Conservation (phyloP, 495 filamentous ascomycete genomes). For the Pseudoneurospora amorphoporcata region DNA sequence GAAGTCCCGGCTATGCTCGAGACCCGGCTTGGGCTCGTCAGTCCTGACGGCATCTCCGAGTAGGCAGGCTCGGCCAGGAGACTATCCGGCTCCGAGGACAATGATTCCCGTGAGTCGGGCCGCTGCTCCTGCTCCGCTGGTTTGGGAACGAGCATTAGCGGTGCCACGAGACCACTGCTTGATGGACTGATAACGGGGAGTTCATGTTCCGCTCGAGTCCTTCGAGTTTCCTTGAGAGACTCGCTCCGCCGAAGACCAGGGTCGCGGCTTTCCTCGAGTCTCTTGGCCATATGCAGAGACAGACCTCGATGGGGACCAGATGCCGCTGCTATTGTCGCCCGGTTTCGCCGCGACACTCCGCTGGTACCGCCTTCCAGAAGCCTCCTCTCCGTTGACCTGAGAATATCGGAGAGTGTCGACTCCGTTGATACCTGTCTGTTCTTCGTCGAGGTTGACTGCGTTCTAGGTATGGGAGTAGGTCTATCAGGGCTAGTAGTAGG, state of each 20-base stretch:
- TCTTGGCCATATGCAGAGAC: neutral
- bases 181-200: neutral
- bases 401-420: constrained; percentile 30
- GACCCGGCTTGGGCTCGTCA: constrained; percentile 18
- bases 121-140: constrained; percentile 6
- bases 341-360: constrained; percentile 14
- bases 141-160: neutral
- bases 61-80: constrained; percentile 12
- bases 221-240: neutral
- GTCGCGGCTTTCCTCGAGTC: neutral
- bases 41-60: constrained; percentile 4
- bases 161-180: neutral
- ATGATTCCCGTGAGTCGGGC: constrained; percentile 22
- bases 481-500: constrained; percentile 3
- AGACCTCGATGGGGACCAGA: neutral
- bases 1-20: constrained; percentile 7
- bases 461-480: constrained; percentile 7
- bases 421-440: constrained; percentile 25
- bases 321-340: neutral
- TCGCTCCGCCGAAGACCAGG: neutral
- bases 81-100: constrained; percentile 27
- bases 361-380: constrained; percentile 25
- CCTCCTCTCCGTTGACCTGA: constrained; percentile 32
- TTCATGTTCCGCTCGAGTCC: neutral
- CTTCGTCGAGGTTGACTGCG: constrained; percentile 8